These are phyloP conservation scores for Suaeda aralocaspica DNA, from an alignment of 148 eudicot species.

Conservation along the genomic window DNA sequence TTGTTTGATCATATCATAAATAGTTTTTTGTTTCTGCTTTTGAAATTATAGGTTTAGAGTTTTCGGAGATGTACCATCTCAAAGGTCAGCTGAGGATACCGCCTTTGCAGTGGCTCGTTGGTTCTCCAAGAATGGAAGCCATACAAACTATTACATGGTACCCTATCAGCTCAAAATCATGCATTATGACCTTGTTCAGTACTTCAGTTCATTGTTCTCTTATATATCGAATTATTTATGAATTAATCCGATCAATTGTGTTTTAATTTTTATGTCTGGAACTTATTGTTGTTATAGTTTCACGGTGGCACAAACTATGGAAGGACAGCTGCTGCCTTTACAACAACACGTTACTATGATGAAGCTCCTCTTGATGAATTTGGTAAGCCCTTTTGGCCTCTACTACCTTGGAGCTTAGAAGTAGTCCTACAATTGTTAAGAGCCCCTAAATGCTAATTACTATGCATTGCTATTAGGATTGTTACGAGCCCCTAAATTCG, in stretches of 20 bases:
- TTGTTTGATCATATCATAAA: neutral
- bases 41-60: constrained; percentile 52
- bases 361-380: constrained; percentile 93
- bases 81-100: constrained; percentile 82
- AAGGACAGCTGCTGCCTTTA: constrained; percentile 63
- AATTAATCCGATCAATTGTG: too few species aligned
- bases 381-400: constrained; percentile 39
- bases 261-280: too few species aligned
- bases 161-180: neutral
- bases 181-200: neutral
- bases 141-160: constrained; percentile 88
- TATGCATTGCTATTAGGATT: constrained; percentile 39
- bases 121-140: constrained; percentile 75
- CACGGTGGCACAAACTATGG: constrained; percentile 88
- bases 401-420: neutral
- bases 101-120: constrained; percentile 69
- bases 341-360: constrained; percentile 86
- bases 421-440: too few species aligned
- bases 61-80: constrained; percentile 80
- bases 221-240: too few species aligned
- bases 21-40: neutral
- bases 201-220: too few species aligned
- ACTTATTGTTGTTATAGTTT: constrained; percentile 39
- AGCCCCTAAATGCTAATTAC: neutral
- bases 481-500: constrained; percentile 67